Evolutionary conservation across 441 rosid species (phyloP), one percentile per base, ranked within the genome.

Genomic region (Raphanus hybrid): DNA sequence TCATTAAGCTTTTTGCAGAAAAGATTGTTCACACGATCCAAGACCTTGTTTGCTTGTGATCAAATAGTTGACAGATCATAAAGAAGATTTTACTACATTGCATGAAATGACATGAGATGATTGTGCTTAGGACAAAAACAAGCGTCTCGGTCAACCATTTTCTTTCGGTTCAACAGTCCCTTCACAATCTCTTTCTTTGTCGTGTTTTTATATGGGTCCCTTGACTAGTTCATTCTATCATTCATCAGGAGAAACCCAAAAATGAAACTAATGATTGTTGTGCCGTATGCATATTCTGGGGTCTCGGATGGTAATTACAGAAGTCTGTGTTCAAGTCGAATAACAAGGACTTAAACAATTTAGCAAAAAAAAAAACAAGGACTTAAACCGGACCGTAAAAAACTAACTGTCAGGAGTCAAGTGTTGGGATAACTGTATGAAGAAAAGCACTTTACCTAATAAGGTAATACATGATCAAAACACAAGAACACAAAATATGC

Each of bases 401-500:
- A 15, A 50, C 18, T 14, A 61, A 2, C 9, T 27, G 37, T 55
- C 12, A 41, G 12, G 12, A 58, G 68, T 18, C 8, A 61, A 57
- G 10, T 1, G 2, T 15, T 2, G 43, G 43, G 43, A 39, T 39
- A 8, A 39, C 43, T 39, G 43, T 39, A 39, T 39, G 43, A 39
- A 39, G 43, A 39, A 39, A 9, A 39, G 43, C 43, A 37, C 43
- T 37, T 37, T 37, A 37, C 43, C 43, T 37, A 8, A 37, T 37
- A 37, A 37, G 8, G 43, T 37, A 37, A 37, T 8, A 8, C 10
- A 37, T 37, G 43, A 37, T 37, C 10, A 37, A 37, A 37, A 37
- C 26, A 37, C 43, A 41, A 75, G 67, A 83, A 76, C 78, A 91
- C 78, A 57, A 92, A 90, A 84, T 82, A 81, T 32, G 62, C 86